Evolutionary conservation across 83 land plant genomes (phyloP).

Genomic region (Diphasiastrum complanatum): DNA sequence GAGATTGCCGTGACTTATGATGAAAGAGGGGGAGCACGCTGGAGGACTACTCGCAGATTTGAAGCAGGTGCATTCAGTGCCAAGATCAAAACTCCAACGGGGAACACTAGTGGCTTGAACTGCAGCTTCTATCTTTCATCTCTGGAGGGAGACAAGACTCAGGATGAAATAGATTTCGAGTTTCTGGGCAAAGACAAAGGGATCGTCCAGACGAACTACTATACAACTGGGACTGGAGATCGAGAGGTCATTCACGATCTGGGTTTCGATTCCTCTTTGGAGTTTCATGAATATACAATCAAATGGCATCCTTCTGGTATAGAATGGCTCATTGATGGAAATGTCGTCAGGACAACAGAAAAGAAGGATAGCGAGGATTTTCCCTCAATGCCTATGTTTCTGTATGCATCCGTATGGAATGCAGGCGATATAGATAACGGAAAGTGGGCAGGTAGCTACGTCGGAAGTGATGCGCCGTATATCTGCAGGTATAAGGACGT

Average conservation of each 20-base stretch:
- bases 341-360: slow-evolving; percentile 31
- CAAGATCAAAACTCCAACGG: slow-evolving; percentile 47
- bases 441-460: slow-evolving; percentile 48
- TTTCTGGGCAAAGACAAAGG: slow-evolving; percentile 57
- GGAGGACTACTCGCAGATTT: slow-evolving; percentile 44
- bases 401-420: slow-evolving; percentile 73
- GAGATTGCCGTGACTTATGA: slow-evolving; percentile 47
- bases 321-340: slow-evolving; percentile 55
- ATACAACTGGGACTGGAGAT: slow-evolving; percentile 46
- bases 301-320: slow-evolving; percentile 40
- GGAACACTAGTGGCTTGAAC: slow-evolving; percentile 63
- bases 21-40: slow-evolving; percentile 55
- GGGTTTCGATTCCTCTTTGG: slow-evolving; percentile 54
- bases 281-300: slow-evolving; percentile 53
- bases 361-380: slow-evolving; percentile 34
- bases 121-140: slow-evolving; percentile 65
- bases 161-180: slow-evolving; percentile 74
- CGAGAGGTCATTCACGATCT: slow-evolving; percentile 50
- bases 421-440: slow-evolving; percentile 56
- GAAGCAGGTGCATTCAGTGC: slow-evolving; percentile 50
- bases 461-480: slow-evolving; percentile 51
- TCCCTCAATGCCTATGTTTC: slow-evolving; percentile 49
- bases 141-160: slow-evolving; percentile 50
- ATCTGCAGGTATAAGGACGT: slow-evolving; percentile 49
- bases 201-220: slow-evolving; percentile 60